phyloP scores from a whole-genome alignment of 257 asterid genomes.

The Penstemon newberryi region DNA sequence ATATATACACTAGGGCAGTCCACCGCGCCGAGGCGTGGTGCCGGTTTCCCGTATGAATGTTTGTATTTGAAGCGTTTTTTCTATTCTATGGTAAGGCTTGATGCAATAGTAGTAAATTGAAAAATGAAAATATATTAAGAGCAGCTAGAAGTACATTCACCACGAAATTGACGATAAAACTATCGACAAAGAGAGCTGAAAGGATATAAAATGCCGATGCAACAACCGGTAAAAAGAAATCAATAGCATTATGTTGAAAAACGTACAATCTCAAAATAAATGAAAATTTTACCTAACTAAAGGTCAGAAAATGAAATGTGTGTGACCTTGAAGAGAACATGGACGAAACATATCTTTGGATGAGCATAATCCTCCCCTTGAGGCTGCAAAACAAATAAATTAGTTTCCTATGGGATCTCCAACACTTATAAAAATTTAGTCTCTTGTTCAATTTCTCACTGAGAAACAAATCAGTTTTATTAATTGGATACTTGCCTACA shows the following conservation, averaged over 20 bases:
- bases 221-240: conserved; percentile 60
- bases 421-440: background rate
- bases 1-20: too few species aligned
- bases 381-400: conserved; percentile 29
- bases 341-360: conserved; percentile 89
- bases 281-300: conserved; percentile 3
- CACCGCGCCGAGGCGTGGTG: too few species aligned
- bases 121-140: too few species aligned
- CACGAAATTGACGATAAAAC: conserved; percentile 90
- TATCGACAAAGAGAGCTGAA: conserved; percentile 79
- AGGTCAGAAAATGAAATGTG: conserved; percentile 8
- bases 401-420: conserved; percentile 21
- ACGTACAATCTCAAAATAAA: conserved; percentile 16
- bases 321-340: conserved; percentile 85
- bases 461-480: background rate
- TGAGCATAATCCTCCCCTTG: too few species aligned
- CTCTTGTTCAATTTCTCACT: background rate
- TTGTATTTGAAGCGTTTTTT: too few species aligned
- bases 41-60: too few species aligned
- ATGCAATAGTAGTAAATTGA: too few species aligned
- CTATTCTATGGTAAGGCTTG: too few species aligned
- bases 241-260: conserved; percentile 20
- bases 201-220: conserved; percentile 93
- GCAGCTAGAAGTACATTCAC: conserved; percentile 87
- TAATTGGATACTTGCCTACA: background rate